Base-by-base conservation (phyloP, 176 grass and related monocot genomes). In the Avena atlantica region DNA sequence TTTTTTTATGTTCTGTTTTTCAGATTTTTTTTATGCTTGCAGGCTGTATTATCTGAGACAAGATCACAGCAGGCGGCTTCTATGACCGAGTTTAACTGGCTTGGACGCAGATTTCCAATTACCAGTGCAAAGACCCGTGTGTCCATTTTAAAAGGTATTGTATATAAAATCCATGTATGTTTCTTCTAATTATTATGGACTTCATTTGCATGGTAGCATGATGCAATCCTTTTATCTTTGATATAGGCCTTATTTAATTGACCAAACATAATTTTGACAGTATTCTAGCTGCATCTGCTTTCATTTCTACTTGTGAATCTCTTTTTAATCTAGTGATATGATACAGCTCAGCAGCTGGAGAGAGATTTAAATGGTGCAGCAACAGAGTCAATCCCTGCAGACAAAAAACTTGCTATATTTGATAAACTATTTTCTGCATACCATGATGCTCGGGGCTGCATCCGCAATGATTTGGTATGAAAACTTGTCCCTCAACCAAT, bases 371-470 rank as follows among this genome's bases (percentile, higher is more conserved):
- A 85, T 79, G 88, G 85, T 58, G 88, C 72, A 85, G 75, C 88
- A 52, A 74, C 89, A 66, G 88, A 98, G 62, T 93, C 90, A 15
- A 78, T 98, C 90, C 66, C 92, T 15, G 83, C 92, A 79, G 97
- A 98, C 76, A 98, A 98, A 91, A 98, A 91, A 72, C 92, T 98
- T 88, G 85, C 79, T 51, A 93, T 94, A 66, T 98, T 98, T 47
- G 97, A 98, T 79, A 98, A 98, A 93, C 85, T 96, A 84, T 98
- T 98, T 77, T 93, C 97, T 85, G 94, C 97, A 74, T 98, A 98
- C 68, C 97, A 98, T 88, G 97, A 98, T n/a, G 97, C 97, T 89
- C 91, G 90, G 70, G 89, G 88, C 86, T 94, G 94, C 90, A 96
- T 98, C 89, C 93, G 92, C 62, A 96, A 88, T 94, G 93, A 98